Evolutionary conservation across 805 yeast species (phyloP).

Genomic region (Kurtzmaniella cleridarum): DNA sequence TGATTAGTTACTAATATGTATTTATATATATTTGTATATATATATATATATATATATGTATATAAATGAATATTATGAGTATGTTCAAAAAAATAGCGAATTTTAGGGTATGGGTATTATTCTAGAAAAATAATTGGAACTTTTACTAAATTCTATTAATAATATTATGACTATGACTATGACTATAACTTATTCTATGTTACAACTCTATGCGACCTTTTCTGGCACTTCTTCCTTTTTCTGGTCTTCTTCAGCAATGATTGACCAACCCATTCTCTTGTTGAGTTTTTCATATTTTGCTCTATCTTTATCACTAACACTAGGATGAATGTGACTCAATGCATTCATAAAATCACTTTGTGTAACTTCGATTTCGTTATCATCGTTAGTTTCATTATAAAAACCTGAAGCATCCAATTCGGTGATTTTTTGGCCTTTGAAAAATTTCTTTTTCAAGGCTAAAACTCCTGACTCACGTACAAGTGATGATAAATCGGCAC

Average conservation of each 20-base stretch:
- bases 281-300: conserved; percentile 68
- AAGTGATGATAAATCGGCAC: conserved; percentile 91
- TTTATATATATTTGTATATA: too few relatives aligned
- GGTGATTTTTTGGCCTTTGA: conserved; percentile 36
- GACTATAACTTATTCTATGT: too few relatives aligned
- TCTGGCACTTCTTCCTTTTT: conserved; percentile 4
- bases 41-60: too few relatives aligned
- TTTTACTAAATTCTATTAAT: too few relatives aligned
- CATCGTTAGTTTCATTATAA: conserved; percentile 24
- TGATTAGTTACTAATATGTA: too few relatives aligned
- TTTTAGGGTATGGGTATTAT: too few relatives aligned
- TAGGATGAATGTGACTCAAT: conserved; percentile 72
- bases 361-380: conserved; percentile 48
- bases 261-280: conserved; percentile 70
- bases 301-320: conserved; percentile 85
- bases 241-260: conserved; percentile 28
- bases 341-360: conserved; percentile 67
- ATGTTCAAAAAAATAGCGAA: too few relatives aligned
- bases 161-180: too few relatives aligned
- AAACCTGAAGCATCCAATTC: conserved; percentile 35
- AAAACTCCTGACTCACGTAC: conserved; percentile 91
- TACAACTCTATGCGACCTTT: conserved; percentile 3
- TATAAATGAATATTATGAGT: too few relatives aligned
- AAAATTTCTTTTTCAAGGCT: conserved; percentile 74
- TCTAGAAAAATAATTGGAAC: too few relatives aligned